Evolutionary conservation across 495 filamentous ascomycete genomes (phyloP).

Genomic region (Parathielavia hyrcaniae): DNA sequence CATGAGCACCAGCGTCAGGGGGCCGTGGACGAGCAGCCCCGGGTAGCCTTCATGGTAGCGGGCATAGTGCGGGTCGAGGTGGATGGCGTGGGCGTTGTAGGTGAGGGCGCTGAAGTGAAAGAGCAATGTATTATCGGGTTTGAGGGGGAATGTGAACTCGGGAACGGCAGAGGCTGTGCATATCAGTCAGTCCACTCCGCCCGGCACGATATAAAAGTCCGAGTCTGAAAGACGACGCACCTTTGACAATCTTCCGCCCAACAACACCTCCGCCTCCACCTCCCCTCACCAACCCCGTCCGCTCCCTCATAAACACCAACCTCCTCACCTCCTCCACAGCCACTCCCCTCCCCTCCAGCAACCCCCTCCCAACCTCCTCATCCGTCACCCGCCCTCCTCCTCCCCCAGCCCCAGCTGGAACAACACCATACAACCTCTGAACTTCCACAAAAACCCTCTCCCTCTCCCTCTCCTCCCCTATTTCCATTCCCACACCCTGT

Average conservation of each 20-base stretch:
- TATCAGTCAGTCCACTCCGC: not conserved
- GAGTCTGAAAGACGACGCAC: constrained; percentile 14
- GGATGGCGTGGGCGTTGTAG: constrained; percentile 81
- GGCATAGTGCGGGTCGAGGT: constrained; percentile 69
- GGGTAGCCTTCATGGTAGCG: constrained; percentile 65
- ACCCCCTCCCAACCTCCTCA: no score
- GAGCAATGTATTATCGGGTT: constrained; percentile 58
- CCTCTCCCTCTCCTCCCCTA: constrained; percentile 20
- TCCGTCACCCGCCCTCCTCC: not conserved
- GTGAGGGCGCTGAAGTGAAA: constrained; percentile 82
- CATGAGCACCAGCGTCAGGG: constrained; percentile 70
- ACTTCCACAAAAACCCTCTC: constrained; percentile 44
- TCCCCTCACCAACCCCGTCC: constrained; percentile 14
- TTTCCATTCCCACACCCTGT: constrained; percentile 41
- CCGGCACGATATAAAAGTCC: not conserved
- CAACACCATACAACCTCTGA: constrained; percentile 29
- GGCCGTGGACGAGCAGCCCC: constrained; percentile 77
- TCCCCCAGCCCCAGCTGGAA: no score
- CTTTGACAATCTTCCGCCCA: constrained; percentile 16
- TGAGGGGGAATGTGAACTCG: constrained; percentile 55
- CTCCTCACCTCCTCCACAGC: constrained; percentile 34
- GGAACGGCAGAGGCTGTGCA: constrained; percentile 32
- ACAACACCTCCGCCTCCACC: constrained; percentile 13
- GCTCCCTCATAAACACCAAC: constrained; percentile 38
- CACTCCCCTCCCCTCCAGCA: not conserved